These are phyloP conservation scores for Cryptococcus hybrid DNA, from an alignment of 1,284 basidiomycete species.

Conservation along the genomic window DNA sequence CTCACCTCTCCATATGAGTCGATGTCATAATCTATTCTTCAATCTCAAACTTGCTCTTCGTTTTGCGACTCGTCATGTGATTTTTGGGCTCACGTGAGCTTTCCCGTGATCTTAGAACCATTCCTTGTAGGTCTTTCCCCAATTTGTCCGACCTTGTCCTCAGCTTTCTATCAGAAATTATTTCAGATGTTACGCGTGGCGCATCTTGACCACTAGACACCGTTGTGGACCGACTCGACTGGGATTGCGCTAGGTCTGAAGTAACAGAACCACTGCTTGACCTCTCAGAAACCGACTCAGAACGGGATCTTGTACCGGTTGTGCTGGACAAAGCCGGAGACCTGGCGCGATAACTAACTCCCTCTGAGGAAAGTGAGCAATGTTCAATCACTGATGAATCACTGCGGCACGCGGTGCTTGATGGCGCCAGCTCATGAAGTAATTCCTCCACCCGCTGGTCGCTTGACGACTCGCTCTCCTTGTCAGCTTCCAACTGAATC, in stretches of 20 bases:
- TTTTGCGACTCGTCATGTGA: no score
- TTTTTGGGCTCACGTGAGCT: neutral
- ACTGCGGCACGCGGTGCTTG: neutral
- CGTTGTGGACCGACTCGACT: neutral
- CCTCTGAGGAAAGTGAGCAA: neutral
- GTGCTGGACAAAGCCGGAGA: slow-evolving; percentile 9
- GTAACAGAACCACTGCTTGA: neutral
- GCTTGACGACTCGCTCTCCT: slow-evolving; percentile 6
- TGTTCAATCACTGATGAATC: neutral
- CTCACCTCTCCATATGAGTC: no score
- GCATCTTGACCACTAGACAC: neutral
- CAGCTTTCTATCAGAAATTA: neutral
- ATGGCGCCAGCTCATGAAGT: slow-evolving; percentile 2
- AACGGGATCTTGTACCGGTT: slow-evolving; percentile 9
- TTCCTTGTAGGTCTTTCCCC: neutral
- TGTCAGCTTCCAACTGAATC: slow-evolving; percentile 19
- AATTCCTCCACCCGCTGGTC: slow-evolving; percentile 16
- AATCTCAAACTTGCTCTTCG: no score
- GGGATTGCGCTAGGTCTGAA: neutral
- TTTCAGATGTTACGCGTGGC: neutral
- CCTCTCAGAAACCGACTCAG: neutral
- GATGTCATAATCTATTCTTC: no score
- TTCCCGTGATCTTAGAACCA: neutral
- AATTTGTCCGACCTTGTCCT: neutral
- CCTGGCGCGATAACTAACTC: neutral